Evolutionary conservation across 108 stramenopile species (phyloP).

Genomic region (Nitzschia putrida): DNA sequence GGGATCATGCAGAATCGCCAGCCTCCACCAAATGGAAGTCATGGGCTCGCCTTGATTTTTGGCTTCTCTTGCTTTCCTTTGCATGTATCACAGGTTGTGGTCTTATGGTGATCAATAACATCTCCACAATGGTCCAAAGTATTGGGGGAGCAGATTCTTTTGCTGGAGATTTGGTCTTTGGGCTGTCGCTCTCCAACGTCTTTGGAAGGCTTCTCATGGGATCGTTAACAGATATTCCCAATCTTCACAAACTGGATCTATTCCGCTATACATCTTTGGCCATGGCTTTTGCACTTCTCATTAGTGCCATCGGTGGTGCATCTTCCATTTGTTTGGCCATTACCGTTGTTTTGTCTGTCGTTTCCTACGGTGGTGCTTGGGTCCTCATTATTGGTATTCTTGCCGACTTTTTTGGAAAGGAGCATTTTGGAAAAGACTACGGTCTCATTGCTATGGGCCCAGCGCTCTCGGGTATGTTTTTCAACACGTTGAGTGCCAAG

Average conservation of each 20-base stretch:
- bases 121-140: slow-evolving; percentile 47
- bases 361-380: slow-evolving; percentile 41
- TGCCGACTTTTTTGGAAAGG: slow-evolving; percentile 31
- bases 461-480: slow-evolving; percentile 34
- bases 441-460: slow-evolving; percentile 40
- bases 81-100: slow-evolving; percentile 30
- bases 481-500: slow-evolving; percentile 30
- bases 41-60: slow-evolving; percentile 29
- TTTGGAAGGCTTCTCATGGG: slow-evolving; percentile 26
- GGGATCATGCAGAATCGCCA: not conserved
- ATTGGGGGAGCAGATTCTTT: slow-evolving; percentile 28
- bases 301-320: slow-evolving; percentile 8
- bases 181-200: slow-evolving; percentile 30
- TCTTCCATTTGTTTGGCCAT: slow-evolving; percentile 6
- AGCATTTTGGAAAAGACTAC: slow-evolving; percentile 42
- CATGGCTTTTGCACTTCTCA: slow-evolving; percentile 27
- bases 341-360: slow-evolving; percentile 24
- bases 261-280: slow-evolving; percentile 2
- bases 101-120: slow-evolving; percentile 35
- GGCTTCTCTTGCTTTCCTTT: slow-evolving; percentile 37
- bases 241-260: slow-evolving; percentile 15
- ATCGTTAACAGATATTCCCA: slow-evolving; percentile 22
- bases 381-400: slow-evolving; percentile 30
- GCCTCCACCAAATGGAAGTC: slow-evolving; percentile 14
- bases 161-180: slow-evolving; percentile 22